Conservation (phyloP, 768 basidiomycete genomes). For the Serendipita sp. region DNA sequence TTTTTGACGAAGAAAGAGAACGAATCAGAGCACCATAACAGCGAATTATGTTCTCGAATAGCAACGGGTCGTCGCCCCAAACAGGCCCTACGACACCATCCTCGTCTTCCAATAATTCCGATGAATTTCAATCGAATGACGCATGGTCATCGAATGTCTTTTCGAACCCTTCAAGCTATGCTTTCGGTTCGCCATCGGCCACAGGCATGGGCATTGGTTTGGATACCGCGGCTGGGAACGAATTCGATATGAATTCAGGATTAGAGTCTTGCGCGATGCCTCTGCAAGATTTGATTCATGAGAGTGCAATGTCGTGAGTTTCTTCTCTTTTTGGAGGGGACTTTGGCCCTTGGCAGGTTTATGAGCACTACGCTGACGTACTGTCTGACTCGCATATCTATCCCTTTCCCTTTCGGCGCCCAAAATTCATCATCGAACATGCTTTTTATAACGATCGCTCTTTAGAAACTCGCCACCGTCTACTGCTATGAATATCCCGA, state of each 20-base stretch:
- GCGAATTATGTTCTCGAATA: background rate
- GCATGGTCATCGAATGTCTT: background rate
- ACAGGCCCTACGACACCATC: background rate
- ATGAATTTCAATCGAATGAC: background rate
- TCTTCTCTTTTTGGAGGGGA: background rate
- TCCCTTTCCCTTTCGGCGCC: background rate
- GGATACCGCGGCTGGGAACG: background rate
- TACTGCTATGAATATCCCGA: background rate
- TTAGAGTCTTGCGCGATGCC: background rate
- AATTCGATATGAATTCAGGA: background rate
- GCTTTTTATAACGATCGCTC: background rate
- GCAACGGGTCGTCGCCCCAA: background rate
- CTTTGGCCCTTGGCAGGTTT: background rate
- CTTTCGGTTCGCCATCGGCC: background rate
- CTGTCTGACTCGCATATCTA: background rate
- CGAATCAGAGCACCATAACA: background rate
- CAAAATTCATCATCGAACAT: background rate
- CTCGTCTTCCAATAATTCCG: background rate
- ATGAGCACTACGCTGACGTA: background rate
- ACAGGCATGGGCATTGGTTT: background rate
- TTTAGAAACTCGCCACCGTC: background rate
- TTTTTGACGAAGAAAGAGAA: too few species aligned
- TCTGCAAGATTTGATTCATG: conserved; percentile 2
- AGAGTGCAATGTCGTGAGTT: background rate
- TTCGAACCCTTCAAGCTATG: background rate